Percentiles rank a stretch among this genome's conserved stretches.
Evolutionary conservation across 129 eudicot species (phyloP).

Genomic region (Tagetes patula): DNA sequence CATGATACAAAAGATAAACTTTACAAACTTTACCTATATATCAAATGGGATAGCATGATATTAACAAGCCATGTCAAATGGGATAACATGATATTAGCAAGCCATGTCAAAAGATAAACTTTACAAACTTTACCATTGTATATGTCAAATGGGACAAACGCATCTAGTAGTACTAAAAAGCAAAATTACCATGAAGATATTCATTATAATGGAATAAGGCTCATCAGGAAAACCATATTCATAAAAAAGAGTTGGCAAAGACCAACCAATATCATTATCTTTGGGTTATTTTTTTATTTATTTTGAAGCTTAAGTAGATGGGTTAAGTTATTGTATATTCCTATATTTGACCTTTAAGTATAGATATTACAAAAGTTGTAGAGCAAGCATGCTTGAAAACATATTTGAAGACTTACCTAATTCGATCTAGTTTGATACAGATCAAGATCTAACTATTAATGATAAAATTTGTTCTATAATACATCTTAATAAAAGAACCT

Average conservation of each 20-base stretch:
- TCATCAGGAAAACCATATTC: not conserved
- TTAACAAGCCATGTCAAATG: too few relatives aligned
- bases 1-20: conserved; percentile 2
- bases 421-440: not conserved
- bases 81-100: too few relatives aligned
- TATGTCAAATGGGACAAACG: too few relatives aligned
- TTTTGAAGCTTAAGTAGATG: not conserved
- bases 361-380: not conserved
- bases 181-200: not conserved
- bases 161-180: not conserved
- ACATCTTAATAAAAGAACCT: too few relatives aligned
- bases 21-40: conserved; percentile 18
- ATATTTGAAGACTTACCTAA: too few relatives aligned
- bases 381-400: not conserved
- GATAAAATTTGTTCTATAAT: too few relatives aligned
- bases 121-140: too few relatives aligned
- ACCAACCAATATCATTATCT: not conserved
- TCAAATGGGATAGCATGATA: not conserved
- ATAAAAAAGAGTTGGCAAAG: not conserved
- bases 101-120: too few relatives aligned
- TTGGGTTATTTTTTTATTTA: too few relatives aligned
- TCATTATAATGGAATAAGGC: not conserved
- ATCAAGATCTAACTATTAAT: too few relatives aligned
- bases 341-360: not conserved
- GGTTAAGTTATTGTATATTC: not conserved